Evolutionary conservation across 768 basidiomycete genomes (phyloP), one percentile per base, ranked within the genome.

Genomic region (Lentinula boryana): DNA sequence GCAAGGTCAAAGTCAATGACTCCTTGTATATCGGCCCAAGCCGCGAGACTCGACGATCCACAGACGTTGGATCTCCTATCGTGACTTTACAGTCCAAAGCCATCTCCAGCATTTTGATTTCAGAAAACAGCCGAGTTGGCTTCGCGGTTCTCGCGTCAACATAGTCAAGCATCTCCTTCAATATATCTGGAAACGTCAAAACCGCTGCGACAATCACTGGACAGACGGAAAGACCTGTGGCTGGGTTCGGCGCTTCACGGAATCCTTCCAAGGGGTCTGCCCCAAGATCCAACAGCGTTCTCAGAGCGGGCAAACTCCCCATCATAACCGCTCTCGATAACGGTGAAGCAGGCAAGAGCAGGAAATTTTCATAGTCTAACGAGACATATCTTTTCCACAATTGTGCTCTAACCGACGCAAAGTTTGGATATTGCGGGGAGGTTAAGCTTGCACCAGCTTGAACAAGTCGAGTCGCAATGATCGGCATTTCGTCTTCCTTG

Each of bases 251-350:
- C 4, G 36, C 10, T 48, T 41, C 12, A n/a, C 21, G 41, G 32
- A 60, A 27, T n/a, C 53, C 52, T 46, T 63, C 62, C 50, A 63
- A 36, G 16, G 62, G 62, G 36, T 63, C 59, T 1, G 58, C 54
- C 8, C 59, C 62, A 13, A 63, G 33, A 21, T 52, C 35, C 44
- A 63, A 54, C 13, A 63, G 55, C 15, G 35, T 40, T 32, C 33
- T 33, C 3, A 63, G 54, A 9, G 62, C 62, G 9, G 46, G 48
- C 15, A 60, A 7, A 48, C 54, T 60, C 36, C 55, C 48, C 59
- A 60, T 63, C 15, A 60, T 60, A 5, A 63, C 58, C 5, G 62
- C 62, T 23, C 62, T 58, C 5, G 58, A 59, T 9, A 63, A 48
- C n/a, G 62, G 62, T 7, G 62, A 63, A 2, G 59, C 59, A 33